phyloP scores from a whole-genome alignment of 768 basidiomycete genomes.

The Macrolepiota fuliginosa region DNA sequence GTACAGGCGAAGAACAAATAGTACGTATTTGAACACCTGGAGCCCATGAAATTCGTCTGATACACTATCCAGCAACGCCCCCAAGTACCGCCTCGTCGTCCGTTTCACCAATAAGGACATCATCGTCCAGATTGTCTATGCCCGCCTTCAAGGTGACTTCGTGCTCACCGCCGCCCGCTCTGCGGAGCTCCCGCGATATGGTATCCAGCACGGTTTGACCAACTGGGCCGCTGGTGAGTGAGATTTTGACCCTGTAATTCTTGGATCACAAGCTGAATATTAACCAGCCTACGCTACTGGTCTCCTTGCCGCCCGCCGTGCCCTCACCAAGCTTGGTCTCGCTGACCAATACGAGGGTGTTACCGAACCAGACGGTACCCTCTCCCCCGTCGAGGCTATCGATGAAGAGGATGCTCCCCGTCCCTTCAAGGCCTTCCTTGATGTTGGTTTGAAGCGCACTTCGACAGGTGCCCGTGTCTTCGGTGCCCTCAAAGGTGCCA shows the following conservation, averaged over 20 bases:
- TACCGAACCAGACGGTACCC: constrained; percentile 83
- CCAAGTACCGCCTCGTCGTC: constrained; percentile 98
- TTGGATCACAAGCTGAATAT: constrained; percentile 8
- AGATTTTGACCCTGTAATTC: neutral
- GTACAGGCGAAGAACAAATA: constrained; percentile 99
- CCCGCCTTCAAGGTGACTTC: constrained; percentile 96
- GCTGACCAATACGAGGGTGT: constrained; percentile 98
- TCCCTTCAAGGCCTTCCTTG: constrained; percentile 99
- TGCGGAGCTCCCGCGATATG: constrained; percentile 90
- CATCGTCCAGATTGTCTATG: constrained; percentile 94
- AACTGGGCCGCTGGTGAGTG: constrained; percentile 97
- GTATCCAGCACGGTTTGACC: constrained; percentile 96
- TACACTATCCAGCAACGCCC: constrained; percentile 70
- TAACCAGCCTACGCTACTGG: constrained; percentile 91
- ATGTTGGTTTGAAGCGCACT: constrained; percentile 96
- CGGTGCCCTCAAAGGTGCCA: constrained; percentile 98
- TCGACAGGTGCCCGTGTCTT: constrained; percentile 97
- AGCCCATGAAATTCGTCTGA: neutral
- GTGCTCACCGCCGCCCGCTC: constrained; percentile 87
- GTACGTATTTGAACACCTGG: constrained; percentile 35
- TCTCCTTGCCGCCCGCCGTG: constrained; percentile 91
- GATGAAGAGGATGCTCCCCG: constrained; percentile 93
- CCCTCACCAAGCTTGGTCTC: constrained; percentile 91
- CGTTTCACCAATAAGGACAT: constrained; percentile 98
- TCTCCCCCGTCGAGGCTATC: constrained; percentile 78